A percentile compares a stretch with the other conserved stretches of the same genome.
These are phyloP conservation scores for Paspalum notatum DNA, from an alignment of 176 grass and related monocot genomes.

Conservation along the genomic window DNA sequence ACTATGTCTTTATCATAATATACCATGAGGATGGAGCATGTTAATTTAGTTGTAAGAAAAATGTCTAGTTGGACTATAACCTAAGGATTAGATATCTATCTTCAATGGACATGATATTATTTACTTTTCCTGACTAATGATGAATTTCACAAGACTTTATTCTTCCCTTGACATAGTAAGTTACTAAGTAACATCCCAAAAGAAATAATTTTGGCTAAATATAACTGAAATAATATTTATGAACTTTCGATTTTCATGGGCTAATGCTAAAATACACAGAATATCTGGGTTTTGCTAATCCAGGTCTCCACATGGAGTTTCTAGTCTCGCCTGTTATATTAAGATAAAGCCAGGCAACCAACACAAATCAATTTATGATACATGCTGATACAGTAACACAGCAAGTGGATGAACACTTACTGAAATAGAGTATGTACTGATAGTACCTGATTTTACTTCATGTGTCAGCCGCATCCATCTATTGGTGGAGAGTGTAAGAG, in stretches of 20 bases:
- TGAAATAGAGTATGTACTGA: conserved; percentile 39
- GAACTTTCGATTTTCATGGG: neutral
- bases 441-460: conserved; percentile 91
- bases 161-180: conserved; percentile 11
- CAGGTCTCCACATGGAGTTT: neutral
- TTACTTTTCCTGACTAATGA: neutral
- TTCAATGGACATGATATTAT: conserved; percentile 11
- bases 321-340: conserved; percentile 23
- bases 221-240: neutral
- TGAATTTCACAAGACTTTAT: neutral
- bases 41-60: conserved; percentile 16
- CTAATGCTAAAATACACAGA: neutral
- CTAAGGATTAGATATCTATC: neutral
- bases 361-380: neutral
- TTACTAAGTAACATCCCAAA: neutral
- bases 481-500: conserved; percentile 60
- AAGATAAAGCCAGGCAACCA: conserved; percentile 3
- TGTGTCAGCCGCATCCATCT: conserved; percentile 82
- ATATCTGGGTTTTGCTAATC: conserved; percentile 11
- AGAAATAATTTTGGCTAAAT: neutral
- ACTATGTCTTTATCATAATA: conserved; percentile 4
- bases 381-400: conserved; percentile 8
- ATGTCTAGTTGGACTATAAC: conserved; percentile 5
- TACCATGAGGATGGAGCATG: conserved; percentile 1
- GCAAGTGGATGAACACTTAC: conserved; percentile 9